Base-by-base conservation (phyloP, 768 basidiomycete species). In the Leucosporidium yakuticum region DNA sequence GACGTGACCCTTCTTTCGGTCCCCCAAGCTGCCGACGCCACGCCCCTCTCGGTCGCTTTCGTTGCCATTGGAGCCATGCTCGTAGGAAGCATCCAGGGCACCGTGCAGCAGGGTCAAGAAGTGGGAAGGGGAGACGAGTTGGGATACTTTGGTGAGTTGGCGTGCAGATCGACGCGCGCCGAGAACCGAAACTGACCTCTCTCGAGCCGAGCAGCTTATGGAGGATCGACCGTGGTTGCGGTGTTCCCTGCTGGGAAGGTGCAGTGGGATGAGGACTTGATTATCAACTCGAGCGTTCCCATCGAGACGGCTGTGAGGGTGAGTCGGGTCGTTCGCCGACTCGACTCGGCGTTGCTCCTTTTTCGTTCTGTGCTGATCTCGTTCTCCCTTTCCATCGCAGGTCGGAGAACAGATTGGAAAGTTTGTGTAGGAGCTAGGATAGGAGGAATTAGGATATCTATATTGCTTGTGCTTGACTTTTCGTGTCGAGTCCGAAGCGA, bases 11-110 rank as follows among this genome's bases (percentile, higher is more conserved):
- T 60, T 12, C 60, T 36, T 8, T 31, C 47, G 20, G 62, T 76
- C 14, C 65, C 78, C 9, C 61, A 75, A 58, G 73, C 76, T 17
- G 72, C 77, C 60, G 62, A 77, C 48, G 6, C 11, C 54, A 48
- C 53, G 67, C 77, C 67, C 15, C 39, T 81, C 23, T 81, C 81
- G 19, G 79, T 90, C 21, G 89, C 84, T 0, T 85, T 87, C 70
- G 85, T 90, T 15, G 87, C 89, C 14, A 82, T 91, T 66, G 90
- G 90, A 4, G 90, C 90, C 12, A 82, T 91, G 79, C 84, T 92
- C 47, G 90, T 91, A 1, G 90, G 88, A 1, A 85, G 84, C 61
- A 87, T 91, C 74, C 79, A 63, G 2, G 89, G 86, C 86, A 88
- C 88, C 0, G 65, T 77, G 57, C 74, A 76, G 48, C 64, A 75